phyloP scores from a whole-genome alignment of 1,284 basidiomycete genomes.

The Mycena citricolor region DNA sequence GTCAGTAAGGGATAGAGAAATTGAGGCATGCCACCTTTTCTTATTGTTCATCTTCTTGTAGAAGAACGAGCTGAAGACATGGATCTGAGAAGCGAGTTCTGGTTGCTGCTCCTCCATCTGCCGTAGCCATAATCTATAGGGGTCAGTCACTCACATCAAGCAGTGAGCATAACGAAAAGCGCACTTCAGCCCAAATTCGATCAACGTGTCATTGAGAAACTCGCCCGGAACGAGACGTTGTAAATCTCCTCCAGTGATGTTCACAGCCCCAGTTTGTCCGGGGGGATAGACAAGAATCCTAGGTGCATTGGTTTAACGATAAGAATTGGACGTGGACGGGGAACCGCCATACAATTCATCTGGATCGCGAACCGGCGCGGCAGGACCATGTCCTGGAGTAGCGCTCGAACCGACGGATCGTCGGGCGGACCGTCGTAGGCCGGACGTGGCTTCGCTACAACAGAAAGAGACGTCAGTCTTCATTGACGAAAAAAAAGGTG shows the following conservation, averaged over 20 bases:
- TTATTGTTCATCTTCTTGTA: slow-evolving; percentile 88
- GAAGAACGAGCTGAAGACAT: slow-evolving; percentile 97
- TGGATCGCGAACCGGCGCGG: slow-evolving; percentile 42
- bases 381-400: slow-evolving; percentile 25
- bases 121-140: slow-evolving; percentile 63
- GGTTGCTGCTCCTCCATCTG: slow-evolving; percentile 56
- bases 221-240: slow-evolving; percentile 73
- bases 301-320: slow-evolving; percentile 12
- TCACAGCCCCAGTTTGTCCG: slow-evolving; percentile 68
- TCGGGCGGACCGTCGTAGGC: slow-evolving; percentile 33
- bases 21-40: slow-evolving; percentile 41
- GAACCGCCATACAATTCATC: slow-evolving; percentile 61
- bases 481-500: slow-evolving; percentile 6
- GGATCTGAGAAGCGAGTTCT: slow-evolving; percentile 68
- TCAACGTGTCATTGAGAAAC: slow-evolving; percentile 93
- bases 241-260: slow-evolving; percentile 77
- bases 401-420: slow-evolving; percentile 23
- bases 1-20: background rate
- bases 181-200: slow-evolving; percentile 93
- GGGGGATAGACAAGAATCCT: slow-evolving; percentile 80
- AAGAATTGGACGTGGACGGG: background rate
- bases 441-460: slow-evolving; percentile 11
- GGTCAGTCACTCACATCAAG: slow-evolving; percentile 7
- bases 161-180: slow-evolving; percentile 28
- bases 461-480: background rate